Evolutionary conservation across 2,329 filamentous ascomycete genomes (phyloP), one percentile per base, ranked within the genome.

Genomic region (Chaetothyriales sp.): DNA sequence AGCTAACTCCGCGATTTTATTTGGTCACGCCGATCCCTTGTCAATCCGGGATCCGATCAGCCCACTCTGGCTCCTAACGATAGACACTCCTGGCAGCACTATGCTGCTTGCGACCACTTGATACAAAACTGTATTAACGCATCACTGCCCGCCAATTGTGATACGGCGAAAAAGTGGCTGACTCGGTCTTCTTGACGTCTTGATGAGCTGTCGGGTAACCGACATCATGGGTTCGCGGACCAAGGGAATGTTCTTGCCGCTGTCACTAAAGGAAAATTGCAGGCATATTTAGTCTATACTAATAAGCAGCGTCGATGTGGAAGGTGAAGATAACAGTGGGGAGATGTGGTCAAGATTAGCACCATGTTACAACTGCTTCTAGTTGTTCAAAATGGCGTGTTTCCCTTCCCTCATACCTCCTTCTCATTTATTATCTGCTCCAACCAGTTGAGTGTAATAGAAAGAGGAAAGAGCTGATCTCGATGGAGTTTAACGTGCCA

Each of bases 51-150:
- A 76, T 2, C 76, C 6, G 71, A 73, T 76, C 76, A 79, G 1
- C 73, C 66, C 1, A 77, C 67, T 61, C 78, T 75, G 0, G 70
- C 76, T 2, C 77, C 68, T 0, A 75, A 75, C 10, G 32, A 56
- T 50, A 75, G 68, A 48, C 88, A 56, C 76, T 77, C 32, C 86
- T 86, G 87, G 77, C 51, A 85, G 83, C 15, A 83, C 79, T 69
- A 94, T 88, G 22, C 86, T 88, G 44, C 88, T 88, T 7, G 92
- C 65, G 2, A 94, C 81, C 10, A 86, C 75, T 61, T 81, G 73
- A 22, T 79, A 77, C 44, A 79, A 66, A 22, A 80, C 73, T 8
- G 66, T 68, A 0, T 81, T 76, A 3, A 94, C 72, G 45, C 77
- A 78, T 2, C 52, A 90, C 75, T 25, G 86, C 72, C 5, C 80